Evolutionary conservation across 179 eudicot genomes (phyloP).

Genomic region (Heliamphora pulchella): DNA sequence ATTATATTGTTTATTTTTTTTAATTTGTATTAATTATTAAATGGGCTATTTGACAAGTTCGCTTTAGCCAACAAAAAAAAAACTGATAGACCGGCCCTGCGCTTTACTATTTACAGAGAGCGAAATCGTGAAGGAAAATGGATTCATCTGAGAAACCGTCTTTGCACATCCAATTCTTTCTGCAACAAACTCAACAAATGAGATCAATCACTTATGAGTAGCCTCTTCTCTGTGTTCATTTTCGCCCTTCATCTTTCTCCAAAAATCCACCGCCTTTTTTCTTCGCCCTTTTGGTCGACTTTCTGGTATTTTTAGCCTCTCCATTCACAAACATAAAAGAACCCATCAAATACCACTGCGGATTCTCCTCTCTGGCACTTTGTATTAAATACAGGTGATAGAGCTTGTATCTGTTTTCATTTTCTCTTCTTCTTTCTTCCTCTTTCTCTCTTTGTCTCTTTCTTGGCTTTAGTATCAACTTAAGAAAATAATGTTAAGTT

Average conservation of each 20-base stretch:
- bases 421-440: too few species aligned
- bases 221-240: background rate
- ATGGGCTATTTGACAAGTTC: too few species aligned
- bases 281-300: background rate
- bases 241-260: background rate
- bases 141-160: background rate
- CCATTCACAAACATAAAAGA: background rate
- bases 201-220: background rate
- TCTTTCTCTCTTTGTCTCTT: too few species aligned
- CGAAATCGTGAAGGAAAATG: too few species aligned
- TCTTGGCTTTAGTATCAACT: too few species aligned
- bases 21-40: too few species aligned
- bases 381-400: background rate
- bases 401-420: background rate
- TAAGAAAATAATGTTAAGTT: too few species aligned
- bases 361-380: background rate
- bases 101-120: too few species aligned
- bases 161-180: constrained; percentile 1
- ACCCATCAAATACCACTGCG: background rate
- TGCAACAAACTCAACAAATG: background rate
- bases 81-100: too few species aligned
- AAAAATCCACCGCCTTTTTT: background rate
- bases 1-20: too few species aligned
- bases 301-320: background rate
- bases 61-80: too few species aligned